Base-by-base conservation (phyloP, 345 rosid species). In the Carallia pectinifolia region DNA sequence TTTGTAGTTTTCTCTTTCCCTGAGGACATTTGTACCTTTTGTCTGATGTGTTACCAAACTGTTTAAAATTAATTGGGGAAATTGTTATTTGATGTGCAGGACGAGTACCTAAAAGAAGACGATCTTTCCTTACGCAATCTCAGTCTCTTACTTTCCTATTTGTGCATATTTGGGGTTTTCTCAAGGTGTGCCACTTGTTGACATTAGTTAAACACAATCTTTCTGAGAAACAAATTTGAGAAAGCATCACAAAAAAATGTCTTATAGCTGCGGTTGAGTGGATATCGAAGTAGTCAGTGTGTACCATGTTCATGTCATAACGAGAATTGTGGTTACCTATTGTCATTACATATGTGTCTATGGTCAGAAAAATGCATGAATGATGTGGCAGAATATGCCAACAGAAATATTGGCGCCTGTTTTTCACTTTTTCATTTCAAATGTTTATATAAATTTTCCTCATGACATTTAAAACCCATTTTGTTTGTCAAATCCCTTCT, bases 111-210 rank as follows among this genome's bases (percentile, higher is more conserved):
- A 54, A 94, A 89, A 72, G 88, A 85, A 72, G 90, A 94, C 73
- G 84, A 87, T 76, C 87, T 88, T 67, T 91, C 96, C 48, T 81
- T 91, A 82, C 83, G 90, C 67, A 91, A 93, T 76, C 80, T 88
- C 38, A 84, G 97, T 71, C 97, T 92, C 50, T 74, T 94, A 64
- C 87, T 92, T 54, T 88, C 96, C 69, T 84, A 84, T 81, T 78
- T 94, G 68, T 88, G 86, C 70, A 76, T 84, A 38, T 86, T 94
- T 68, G 98, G 91, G 77, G 93, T 91, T 86, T 91, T 88, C 79
- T 87, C 95, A 56, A 86, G 98, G 98, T 91, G 62, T 65, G 62
- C 69, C 73, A 48, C 72, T 66, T 73, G 40, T 56, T 74, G 37
- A 54, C 17, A 53, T 67, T 77, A 10, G 50, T 3, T 44, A 44